phyloP scores from a whole-genome alignment of 2,329 filamentous ascomycete species.

The Alternaria sp. region DNA sequence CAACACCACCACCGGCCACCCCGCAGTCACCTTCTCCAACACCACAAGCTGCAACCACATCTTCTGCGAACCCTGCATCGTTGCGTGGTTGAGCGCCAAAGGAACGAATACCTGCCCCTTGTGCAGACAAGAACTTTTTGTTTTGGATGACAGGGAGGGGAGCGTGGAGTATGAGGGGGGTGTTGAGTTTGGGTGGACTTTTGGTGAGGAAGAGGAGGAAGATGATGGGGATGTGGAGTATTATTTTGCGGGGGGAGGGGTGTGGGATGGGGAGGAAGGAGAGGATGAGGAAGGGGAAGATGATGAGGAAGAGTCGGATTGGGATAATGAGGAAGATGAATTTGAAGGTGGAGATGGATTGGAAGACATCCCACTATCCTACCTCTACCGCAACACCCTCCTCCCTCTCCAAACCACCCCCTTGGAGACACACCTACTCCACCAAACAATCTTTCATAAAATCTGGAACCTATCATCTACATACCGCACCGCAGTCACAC shows the following conservation, averaged over 20 bases:
- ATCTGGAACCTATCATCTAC: background rate
- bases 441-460: background rate
- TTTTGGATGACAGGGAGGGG: background rate
- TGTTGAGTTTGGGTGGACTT: background rate
- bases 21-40: background rate
- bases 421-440: background rate
- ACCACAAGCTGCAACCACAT: slow-evolving; percentile 2
- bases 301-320: too few relatives aligned
- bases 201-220: background rate
- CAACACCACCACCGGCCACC: background rate
- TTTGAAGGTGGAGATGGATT: background rate
- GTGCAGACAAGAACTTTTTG: slow-evolving; percentile 1
- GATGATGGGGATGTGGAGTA: background rate
- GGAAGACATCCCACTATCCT: background rate
- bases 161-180: background rate
- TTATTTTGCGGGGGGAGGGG: background rate
- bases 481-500: background rate
- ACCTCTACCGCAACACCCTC: background rate
- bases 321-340: background rate
- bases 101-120: background rate
- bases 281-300: background rate
- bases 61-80: slow-evolving; percentile 1
- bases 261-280: background rate
- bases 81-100: background rate
- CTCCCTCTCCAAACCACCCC: background rate